Conservation (phyloP, 441 rosid species). For the Populus trichocarpa region DNA sequence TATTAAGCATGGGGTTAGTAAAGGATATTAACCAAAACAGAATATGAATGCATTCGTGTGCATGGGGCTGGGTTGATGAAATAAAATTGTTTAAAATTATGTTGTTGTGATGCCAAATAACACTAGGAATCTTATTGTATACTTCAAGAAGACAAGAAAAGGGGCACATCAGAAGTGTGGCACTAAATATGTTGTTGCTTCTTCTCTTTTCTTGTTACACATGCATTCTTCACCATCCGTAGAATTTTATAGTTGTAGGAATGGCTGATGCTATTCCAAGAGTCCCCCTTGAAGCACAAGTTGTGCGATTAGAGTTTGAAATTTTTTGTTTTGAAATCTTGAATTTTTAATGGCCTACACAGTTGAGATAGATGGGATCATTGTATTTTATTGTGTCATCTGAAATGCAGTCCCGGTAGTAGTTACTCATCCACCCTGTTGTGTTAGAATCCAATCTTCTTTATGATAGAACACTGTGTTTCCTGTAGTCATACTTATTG, state of each 20-base stretch:
- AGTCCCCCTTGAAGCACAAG: background rate
- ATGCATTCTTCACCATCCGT: background rate
- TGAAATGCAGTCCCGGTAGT: background rate
- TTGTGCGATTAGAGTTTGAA: background rate
- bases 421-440: background rate
- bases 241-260: background rate
- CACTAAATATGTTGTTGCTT: background rate
- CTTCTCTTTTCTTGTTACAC: background rate
- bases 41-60: background rate
- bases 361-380: constrained; percentile 7
- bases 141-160: background rate
- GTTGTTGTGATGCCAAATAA: background rate
- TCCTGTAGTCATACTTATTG: constrained; percentile 20
- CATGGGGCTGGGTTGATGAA: background rate
- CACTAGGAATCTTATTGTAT: background rate
- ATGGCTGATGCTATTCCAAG: background rate
- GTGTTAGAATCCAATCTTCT: background rate
- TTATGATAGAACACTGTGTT: background rate
- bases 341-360: background rate
- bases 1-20: background rate
- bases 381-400: background rate
- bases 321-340: background rate
- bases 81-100: background rate
- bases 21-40: background rate
- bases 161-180: background rate